A percentile compares a stretch with the other conserved stretches of the same genome.
These are phyloP conservation scores for Colletotrichum endophyticum DNA, from an alignment of 2,329 filamentous ascomycete species.

Conservation along the genomic window DNA sequence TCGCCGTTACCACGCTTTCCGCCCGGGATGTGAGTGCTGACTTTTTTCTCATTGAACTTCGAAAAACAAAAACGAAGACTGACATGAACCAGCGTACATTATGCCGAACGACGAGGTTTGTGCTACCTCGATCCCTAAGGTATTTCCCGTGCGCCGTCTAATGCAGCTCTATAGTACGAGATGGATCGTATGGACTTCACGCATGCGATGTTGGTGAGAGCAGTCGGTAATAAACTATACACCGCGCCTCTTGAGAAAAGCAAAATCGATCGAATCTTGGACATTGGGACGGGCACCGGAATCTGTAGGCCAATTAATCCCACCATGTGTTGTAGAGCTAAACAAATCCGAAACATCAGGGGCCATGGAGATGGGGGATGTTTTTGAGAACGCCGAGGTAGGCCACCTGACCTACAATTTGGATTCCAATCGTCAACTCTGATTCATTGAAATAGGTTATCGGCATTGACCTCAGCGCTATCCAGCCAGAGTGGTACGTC, in stretches of 20 bases:
- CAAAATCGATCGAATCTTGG: constrained; percentile 46
- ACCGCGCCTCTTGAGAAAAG: not conserved
- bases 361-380: not conserved
- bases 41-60: no score
- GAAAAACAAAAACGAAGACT: not conserved
- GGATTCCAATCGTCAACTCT: not conserved
- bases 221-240: not conserved
- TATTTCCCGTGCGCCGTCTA: not conserved
- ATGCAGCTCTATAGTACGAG: not conserved
- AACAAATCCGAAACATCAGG: not conserved
- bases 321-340: not conserved
- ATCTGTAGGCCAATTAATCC: not conserved
- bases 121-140: not conserved
- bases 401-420: not conserved
- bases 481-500: constrained; percentile 31
- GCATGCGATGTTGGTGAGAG: not conserved
- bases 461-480: constrained; percentile 33
- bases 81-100: not conserved
- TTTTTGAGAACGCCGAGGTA: not conserved
- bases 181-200: constrained; percentile 2
- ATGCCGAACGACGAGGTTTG: not conserved
- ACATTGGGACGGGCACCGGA: constrained; percentile 64
- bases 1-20: not conserved
- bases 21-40: not conserved
- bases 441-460: constrained; percentile 27